Conservation (phyloP, 768 basidiomycete genomes). For the Coprinellus aureogranulatus region DNA sequence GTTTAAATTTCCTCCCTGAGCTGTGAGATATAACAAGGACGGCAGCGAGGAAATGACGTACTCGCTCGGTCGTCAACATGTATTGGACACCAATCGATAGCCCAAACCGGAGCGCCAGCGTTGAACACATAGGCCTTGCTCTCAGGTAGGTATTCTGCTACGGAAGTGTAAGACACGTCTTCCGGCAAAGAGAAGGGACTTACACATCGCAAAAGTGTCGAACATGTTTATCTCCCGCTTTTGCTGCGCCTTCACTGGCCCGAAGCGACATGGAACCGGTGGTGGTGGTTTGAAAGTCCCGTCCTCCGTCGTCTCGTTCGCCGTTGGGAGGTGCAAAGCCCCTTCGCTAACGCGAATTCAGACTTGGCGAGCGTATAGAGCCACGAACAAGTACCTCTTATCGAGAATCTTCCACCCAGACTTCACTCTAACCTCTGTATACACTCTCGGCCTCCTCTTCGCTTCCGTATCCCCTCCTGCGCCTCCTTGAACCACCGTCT, state of each 20-base stretch:
- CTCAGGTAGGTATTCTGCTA: slow-evolving; percentile 60
- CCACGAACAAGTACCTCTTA: slow-evolving; percentile 41
- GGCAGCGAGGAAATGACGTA: slow-evolving; percentile 28
- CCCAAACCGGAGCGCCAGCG: slow-evolving; percentile 89
- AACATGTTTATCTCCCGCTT: slow-evolving; percentile 52
- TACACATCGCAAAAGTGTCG: slow-evolving; percentile 58
- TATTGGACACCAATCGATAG: slow-evolving; percentile 90
- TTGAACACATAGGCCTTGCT: slow-evolving; percentile 73
- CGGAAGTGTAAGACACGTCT: slow-evolving; percentile 4
- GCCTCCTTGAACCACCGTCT: slow-evolving; percentile 76
- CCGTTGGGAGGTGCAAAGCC: slow-evolving; percentile 57
- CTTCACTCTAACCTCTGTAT: slow-evolving; percentile 41
- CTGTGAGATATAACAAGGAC: not conserved
- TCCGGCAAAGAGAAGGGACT: slow-evolving; percentile 19
- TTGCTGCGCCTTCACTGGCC: slow-evolving; percentile 56
- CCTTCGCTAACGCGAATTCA: slow-evolving; percentile 44
- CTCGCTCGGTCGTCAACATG: slow-evolving; percentile 54
- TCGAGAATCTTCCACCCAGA: slow-evolving; percentile 46
- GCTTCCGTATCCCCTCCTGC: slow-evolving; percentile 41
- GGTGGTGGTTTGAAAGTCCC: slow-evolving; percentile 52
- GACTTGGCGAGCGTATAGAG: slow-evolving; percentile 11
- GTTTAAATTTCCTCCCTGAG: slow-evolving; percentile 53
- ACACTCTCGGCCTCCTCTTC: slow-evolving; percentile 58
- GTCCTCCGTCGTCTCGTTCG: slow-evolving; percentile 47
- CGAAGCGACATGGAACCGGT: slow-evolving; percentile 60